Evolutionary conservation across 352 stramenopile species (phyloP), one percentile per base, ranked within the genome.

Genomic region (Globisporangium emineosum): DNA sequence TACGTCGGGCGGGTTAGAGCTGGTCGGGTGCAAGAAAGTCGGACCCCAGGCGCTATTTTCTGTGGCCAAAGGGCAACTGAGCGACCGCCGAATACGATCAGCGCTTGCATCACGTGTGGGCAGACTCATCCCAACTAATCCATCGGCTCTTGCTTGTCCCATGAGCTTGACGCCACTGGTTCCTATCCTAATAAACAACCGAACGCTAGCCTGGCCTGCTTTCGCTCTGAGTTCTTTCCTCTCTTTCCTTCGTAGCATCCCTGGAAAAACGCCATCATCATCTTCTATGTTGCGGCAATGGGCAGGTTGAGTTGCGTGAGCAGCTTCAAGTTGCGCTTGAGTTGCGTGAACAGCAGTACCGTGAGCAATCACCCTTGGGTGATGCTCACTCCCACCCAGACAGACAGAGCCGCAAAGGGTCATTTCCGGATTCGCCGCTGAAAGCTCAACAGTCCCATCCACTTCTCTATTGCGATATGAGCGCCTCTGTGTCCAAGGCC

Each of bases 401-500:
- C 19, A n/a, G n/a, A n/a, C n/a, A n/a, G n/a, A n/a, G n/a, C 19
- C 12, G 25, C 43, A 50, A 25, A 25, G 7, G 19, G 43, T 50
- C 43, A 50, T 50, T 50, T 25, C 43, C 43, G n/a, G 43, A 50
- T 50, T 50, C 43, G 19, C 43, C 43, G 19, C 43, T 15, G 9
- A 45, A 45, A 45, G 15, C 37, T 45, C 37, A 45, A 45, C 37
- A 45, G 15, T 45, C 37, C 15, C 5, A 9, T 15, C 37, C 37
- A n/a, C n/a, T n/a, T n/a, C n/a, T n/a, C n/a, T n/a, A n/a, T n/a
- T n/a, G n/a, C n/a, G n/a, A n/a, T 35, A 71, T 71, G 61, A 66
- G 64, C 40, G 13, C 33, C 21, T 40, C 27, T 52, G 56, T 29
- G 12, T 9, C 32, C n/a, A 62, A 57, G 45, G 17, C 25, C 27